Base-by-base conservation (phyloP, 305 asterid genomes). In the Fraxinus latifolia region DNA sequence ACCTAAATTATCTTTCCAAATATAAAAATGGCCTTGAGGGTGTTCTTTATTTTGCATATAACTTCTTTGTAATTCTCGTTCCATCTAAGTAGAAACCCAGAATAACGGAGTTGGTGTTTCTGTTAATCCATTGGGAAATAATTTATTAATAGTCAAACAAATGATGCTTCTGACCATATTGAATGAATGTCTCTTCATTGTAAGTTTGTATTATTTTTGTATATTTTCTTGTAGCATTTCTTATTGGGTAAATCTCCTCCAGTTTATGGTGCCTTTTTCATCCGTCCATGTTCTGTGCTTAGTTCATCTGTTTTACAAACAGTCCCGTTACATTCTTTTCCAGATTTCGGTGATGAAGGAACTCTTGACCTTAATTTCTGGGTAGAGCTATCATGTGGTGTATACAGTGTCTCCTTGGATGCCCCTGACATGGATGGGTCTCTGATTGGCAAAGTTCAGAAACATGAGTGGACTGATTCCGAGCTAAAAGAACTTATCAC, bases 381-480 rank as follows among this genome's bases (percentile, higher is more conserved):
- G 99, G 96, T 92, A 87, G 99, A 95, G 87, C 93, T 95, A 78
- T 84, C 95, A 19, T 95, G 99, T 87, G 98, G 98, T 60, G 89
- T 95, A 75, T 93, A 93, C 86, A 92, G 99, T 83, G 84, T 93
- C 81, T 81, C 95, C 37, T 53, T 91, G 78, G 86, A 85, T 67
- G 79, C 88, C 84, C 79, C 34, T 74, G 75, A 82, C 82, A 71
- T 42, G 76, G 88, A 84, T 32, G 89, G 88, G 34, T 60, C 76
- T 76, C 67, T 84, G 42, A 79, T 80, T 74, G 94, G 97, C 53
- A 86, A 88, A 83, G 87, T 90, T 80, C 90, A 74, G 84, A 95
- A 84, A 81, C 97, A 95, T 78, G 93, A 87, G 80, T 95, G 99
- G 98, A 89, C 88, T 37, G 89, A 87, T 84, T 55, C 87, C 80